A percentile compares a stretch with the other conserved stretches of the same genome.
Evolutionary conservation across 2,329 filamentous ascomycete genomes (phyloP).

Genomic region (Aspergillus pseudotamarii): DNA sequence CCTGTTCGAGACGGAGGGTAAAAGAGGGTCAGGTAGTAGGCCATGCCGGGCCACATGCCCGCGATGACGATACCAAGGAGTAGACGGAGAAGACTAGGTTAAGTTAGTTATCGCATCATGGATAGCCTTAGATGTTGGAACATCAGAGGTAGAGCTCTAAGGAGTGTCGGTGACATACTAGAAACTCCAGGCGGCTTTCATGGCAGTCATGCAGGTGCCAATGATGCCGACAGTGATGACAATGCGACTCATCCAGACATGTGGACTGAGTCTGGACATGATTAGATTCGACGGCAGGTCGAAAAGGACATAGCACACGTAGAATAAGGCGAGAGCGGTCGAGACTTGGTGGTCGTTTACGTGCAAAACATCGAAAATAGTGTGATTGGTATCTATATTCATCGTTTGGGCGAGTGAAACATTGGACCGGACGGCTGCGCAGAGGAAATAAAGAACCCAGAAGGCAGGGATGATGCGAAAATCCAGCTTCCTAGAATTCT

Average conservation of each 20-base stretch:
- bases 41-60: constrained; percentile 95
- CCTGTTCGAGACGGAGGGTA: constrained; percentile 85
- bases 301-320: constrained; percentile 88
- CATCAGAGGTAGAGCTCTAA: neutral
- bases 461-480: constrained; percentile 71
- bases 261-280: constrained; percentile 82
- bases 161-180: constrained; percentile 57
- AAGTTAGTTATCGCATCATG: neutral
- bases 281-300: constrained; percentile 85
- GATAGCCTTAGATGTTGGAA: neutral
- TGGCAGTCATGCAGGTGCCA: constrained; percentile 79
- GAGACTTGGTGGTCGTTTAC: constrained; percentile 77
- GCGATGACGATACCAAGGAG: constrained; percentile 85
- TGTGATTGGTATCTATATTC: constrained; percentile 73
- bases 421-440: constrained; percentile 88
- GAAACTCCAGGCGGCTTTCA: constrained; percentile 80
- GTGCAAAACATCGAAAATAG: constrained; percentile 72
- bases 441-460: constrained; percentile 89
- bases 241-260: constrained; percentile 90
- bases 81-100: constrained; percentile 68
- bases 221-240: constrained; percentile 85
- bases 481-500: constrained; percentile 54
- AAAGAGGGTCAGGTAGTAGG: constrained; percentile 88
- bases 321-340: constrained; percentile 83
- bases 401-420: constrained; percentile 94